Percentiles rank a stretch among this genome's conserved stretches.
These are phyloP conservation scores for Nicotiana attenuata DNA, from an alignment of 257 asterid genomes.

Conservation along the genomic window DNA sequence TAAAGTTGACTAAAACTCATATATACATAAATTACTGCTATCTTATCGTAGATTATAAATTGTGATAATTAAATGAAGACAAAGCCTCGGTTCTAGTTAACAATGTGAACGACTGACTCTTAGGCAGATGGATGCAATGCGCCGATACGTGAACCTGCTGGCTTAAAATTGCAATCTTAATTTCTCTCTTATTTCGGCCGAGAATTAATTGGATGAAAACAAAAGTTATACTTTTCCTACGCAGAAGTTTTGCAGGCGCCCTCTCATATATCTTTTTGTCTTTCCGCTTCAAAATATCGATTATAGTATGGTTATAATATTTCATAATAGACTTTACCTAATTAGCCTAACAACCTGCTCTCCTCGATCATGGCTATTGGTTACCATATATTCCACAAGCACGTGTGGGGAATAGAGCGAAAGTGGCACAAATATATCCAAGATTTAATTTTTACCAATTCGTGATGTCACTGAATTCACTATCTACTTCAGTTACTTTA, in stretches of 20 bases:
- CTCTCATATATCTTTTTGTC: background rate
- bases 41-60: too few species aligned
- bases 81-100: background rate
- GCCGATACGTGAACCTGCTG: background rate
- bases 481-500: too few species aligned
- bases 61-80: too few species aligned
- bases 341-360: background rate
- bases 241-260: background rate
- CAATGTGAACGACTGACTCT: background rate
- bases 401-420: background rate
- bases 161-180: background rate
- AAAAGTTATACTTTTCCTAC: too few species aligned
- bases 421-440: background rate
- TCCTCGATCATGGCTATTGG: background rate
- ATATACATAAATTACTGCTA: too few species aligned
- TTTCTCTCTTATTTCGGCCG: background rate
- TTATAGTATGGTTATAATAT: background rate
- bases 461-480: too few species aligned
- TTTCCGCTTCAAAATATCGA: background rate
- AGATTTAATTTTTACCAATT: too few species aligned
- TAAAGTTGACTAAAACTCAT: too few species aligned
- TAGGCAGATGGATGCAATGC: too few species aligned
- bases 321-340: background rate
- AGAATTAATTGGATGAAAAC: slow-evolving; percentile 1
- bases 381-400: background rate